A percentile compares a stretch with the other conserved stretches of the same genome.
Evolutionary conservation across 2,329 filamentous ascomycete species (phyloP).

Genomic region (Harringtonia aguacate): DNA sequence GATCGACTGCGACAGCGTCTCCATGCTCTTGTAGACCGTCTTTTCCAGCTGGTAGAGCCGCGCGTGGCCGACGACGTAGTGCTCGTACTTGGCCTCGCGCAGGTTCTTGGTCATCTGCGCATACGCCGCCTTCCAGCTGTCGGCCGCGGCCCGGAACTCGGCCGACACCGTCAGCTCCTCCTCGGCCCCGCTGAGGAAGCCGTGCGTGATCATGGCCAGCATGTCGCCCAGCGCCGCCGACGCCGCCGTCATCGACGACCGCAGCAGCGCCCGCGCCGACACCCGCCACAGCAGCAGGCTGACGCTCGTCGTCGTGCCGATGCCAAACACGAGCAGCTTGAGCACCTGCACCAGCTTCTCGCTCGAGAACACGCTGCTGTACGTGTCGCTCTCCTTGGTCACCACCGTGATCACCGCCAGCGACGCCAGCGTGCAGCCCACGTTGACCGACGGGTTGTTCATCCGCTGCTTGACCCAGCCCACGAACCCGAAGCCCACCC

Average conservation of each 20-base stretch:
- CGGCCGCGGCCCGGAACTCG: slow-evolving; percentile 51
- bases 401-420: slow-evolving; percentile 83
- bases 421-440: slow-evolving; percentile 75
- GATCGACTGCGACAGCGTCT: slow-evolving; percentile 76
- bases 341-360: slow-evolving; percentile 73
- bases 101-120: slow-evolving; percentile 64
- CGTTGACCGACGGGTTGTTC: slow-evolving; percentile 70
- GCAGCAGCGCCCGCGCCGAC: slow-evolving; percentile 64
- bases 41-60: slow-evolving; percentile 69
- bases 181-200: slow-evolving; percentile 76
- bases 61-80: slow-evolving; percentile 73
- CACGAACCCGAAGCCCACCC: slow-evolving; percentile 75
- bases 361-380: slow-evolving; percentile 69
- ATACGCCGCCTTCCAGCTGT: slow-evolving; percentile 57
- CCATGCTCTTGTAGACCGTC: slow-evolving; percentile 71
- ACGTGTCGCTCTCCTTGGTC: slow-evolving; percentile 83
- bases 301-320: slow-evolving; percentile 58
- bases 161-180: slow-evolving; percentile 56
- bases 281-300: slow-evolving; percentile 71
- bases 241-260: slow-evolving; percentile 60
- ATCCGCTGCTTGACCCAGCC: slow-evolving; percentile 78
- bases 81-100: slow-evolving; percentile 79
- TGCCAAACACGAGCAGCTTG: slow-evolving; percentile 75
- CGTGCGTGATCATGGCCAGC: slow-evolving; percentile 68
- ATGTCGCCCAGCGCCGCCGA: slow-evolving; percentile 71